A percentile compares a stretch with the other conserved stretches of the same genome.
These are phyloP conservation scores for Stephania japonica DNA, from an alignment of 164 flowering plant species.

Conservation along the genomic window DNA sequence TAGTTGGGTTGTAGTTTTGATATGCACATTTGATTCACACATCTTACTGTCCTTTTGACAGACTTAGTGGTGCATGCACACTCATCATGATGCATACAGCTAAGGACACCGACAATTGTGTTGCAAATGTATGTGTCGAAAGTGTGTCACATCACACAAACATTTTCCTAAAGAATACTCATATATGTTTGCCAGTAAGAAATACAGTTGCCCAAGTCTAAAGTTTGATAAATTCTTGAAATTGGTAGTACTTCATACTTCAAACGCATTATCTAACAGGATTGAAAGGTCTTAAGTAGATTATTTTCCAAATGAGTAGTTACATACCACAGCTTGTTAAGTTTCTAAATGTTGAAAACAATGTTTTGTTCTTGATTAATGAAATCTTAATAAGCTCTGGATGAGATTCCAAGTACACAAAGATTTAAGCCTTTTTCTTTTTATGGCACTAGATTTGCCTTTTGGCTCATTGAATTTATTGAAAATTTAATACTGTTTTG, in stretches of 20 bases:
- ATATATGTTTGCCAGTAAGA: too few relatives aligned
- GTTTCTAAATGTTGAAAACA: background rate
- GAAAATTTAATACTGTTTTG: background rate
- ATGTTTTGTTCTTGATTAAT: background rate
- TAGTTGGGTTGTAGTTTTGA: too few relatives aligned
- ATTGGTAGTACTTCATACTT: background rate
- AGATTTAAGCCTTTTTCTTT: background rate
- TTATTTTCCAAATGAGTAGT: background rate
- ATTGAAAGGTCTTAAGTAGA: background rate
- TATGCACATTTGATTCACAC: too few relatives aligned
- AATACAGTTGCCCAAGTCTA: too few relatives aligned
- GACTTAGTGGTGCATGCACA: too few relatives aligned
- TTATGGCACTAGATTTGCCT: background rate
- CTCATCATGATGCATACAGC: too few relatives aligned
- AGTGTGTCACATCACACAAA: background rate
- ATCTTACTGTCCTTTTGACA: too few relatives aligned
- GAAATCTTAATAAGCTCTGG: too few relatives aligned
- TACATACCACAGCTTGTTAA: background rate
- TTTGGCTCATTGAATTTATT: constrained; percentile 1
- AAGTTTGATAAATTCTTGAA: background rate
- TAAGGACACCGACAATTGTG: too few relatives aligned
- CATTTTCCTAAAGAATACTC: too few relatives aligned
- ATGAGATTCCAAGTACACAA: background rate
- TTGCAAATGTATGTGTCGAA: background rate
- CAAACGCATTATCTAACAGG: background rate